phyloP scores from a whole-genome alignment of 2,329 filamentous ascomycete genomes.

The Plenodomus tracheiphilus region DNA sequence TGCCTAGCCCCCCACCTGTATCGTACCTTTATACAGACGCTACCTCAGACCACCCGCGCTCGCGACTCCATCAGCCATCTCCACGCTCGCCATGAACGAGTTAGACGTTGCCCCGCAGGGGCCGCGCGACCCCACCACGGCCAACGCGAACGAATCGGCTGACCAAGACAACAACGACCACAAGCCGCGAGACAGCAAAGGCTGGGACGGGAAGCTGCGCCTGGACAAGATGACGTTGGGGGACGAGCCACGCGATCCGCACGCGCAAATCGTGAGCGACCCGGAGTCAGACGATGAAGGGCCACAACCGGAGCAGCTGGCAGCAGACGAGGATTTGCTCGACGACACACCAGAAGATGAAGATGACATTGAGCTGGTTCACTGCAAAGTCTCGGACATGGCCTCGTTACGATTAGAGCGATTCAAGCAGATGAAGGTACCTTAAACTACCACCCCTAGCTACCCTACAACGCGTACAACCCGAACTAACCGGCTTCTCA shows the following conservation, averaged over 20 bases:
- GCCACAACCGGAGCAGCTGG: slow-evolving; percentile 40
- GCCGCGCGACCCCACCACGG: slow-evolving; percentile 29
- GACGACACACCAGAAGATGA: slow-evolving; percentile 60
- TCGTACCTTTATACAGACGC: too few species aligned
- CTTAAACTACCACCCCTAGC: not conserved
- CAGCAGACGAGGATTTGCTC: slow-evolving; percentile 56
- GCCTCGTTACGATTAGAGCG: slow-evolving; percentile 77
- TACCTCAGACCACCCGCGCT: too few species aligned
- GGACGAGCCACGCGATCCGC: slow-evolving; percentile 50
- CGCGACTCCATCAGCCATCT: too few species aligned
- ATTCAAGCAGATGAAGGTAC: slow-evolving; percentile 71
- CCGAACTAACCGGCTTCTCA: slow-evolving; percentile 10
- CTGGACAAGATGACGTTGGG: slow-evolving; percentile 65
- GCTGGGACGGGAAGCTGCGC: slow-evolving; percentile 83
- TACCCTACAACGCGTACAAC: not conserved
- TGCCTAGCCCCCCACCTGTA: not conserved
- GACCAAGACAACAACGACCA: slow-evolving; percentile 31
- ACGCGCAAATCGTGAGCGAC: slow-evolving; percentile 70
- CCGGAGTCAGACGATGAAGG: slow-evolving; percentile 73
- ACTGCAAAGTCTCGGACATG: slow-evolving; percentile 80
- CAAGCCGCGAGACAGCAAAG: slow-evolving; percentile 50
- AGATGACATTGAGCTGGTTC: slow-evolving; percentile 78
- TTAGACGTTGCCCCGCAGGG: slow-evolving; percentile 30
- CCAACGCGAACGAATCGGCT: slow-evolving; percentile 17
- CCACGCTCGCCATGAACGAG: slow-evolving; percentile 24